Evolutionary conservation across 2,329 filamentous ascomycete genomes (phyloP).

Genomic region (Dichotomopilus funicola): DNA sequence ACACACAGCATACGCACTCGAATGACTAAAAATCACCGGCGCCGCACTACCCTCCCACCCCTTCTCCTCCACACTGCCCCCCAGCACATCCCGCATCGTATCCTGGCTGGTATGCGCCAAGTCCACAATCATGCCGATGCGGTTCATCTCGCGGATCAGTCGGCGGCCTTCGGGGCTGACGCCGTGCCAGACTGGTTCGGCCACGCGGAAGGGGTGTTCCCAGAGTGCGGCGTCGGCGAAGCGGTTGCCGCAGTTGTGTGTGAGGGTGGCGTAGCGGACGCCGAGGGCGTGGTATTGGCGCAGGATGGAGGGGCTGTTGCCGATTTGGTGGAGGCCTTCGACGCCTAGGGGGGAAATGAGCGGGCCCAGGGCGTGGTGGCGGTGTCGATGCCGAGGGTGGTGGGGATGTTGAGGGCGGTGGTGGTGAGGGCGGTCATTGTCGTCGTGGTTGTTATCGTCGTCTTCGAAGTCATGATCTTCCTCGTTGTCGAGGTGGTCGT

Average conservation of each 20-base stretch:
- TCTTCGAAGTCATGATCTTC: too few species aligned
- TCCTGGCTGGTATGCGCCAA: slow-evolving; percentile 69
- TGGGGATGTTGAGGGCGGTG: slow-evolving; percentile 13
- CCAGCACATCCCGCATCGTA: slow-evolving; percentile 79
- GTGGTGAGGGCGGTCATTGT: neutral
- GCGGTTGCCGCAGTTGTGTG: slow-evolving; percentile 87
- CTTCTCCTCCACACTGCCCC: slow-evolving; percentile 24
- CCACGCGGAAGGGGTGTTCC: slow-evolving; percentile 44
- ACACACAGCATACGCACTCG: slow-evolving; percentile 71
- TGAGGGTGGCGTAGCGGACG: slow-evolving; percentile 81
- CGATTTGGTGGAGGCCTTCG: slow-evolving; percentile 90
- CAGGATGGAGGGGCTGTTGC: slow-evolving; percentile 71
- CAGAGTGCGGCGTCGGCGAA: slow-evolving; percentile 79
- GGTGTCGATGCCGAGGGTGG: neutral
- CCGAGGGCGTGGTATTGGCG: slow-evolving; percentile 71
- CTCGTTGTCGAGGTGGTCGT: too few species aligned
- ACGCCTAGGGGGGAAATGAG: slow-evolving; percentile 74
- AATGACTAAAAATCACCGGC: slow-evolving; percentile 85
- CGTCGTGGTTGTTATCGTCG: too few species aligned
- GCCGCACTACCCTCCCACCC: slow-evolving; percentile 66
- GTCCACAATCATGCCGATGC: slow-evolving; percentile 90
- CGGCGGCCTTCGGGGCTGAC: slow-evolving; percentile 63
- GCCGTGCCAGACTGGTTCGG: slow-evolving; percentile 60
- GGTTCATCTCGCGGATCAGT: slow-evolving; percentile 84
- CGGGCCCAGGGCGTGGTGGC: slow-evolving; percentile 37